Conservation (phyloP, 495 filamentous ascomycete species). For the Tuber microsphaerosporum region DNA sequence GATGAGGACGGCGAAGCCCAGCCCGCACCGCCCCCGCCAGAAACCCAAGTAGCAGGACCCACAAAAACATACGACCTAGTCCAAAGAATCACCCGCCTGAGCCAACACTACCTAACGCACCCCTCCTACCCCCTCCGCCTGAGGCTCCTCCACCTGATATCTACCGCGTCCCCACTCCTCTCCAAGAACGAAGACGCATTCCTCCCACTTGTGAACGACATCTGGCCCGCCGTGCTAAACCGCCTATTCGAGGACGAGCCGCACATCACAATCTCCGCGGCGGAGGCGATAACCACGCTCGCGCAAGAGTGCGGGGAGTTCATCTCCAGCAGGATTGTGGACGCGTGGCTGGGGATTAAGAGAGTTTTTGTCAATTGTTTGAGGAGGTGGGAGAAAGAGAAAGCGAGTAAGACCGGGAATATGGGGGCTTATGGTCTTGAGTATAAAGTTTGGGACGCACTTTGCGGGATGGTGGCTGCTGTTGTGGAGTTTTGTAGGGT, state of each 20-base stretch:
- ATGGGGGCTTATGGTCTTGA: conserved; percentile 52
- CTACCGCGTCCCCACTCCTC: conserved; percentile 60
- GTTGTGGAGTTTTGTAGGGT: conserved; percentile 55
- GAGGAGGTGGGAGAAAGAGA: conserved; percentile 24
- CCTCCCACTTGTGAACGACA: conserved; percentile 75
- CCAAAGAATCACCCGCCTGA: conserved; percentile 59
- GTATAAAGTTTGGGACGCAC: conserved; percentile 54
- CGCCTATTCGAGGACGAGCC: conserved; percentile 68
- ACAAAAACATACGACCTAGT: conserved; percentile 58
- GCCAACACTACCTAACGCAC: conserved; percentile 79
- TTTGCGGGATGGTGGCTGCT: conserved; percentile 50
- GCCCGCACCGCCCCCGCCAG: conserved; percentile 43
- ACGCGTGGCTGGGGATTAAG: conserved; percentile 58
- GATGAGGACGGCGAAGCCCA: conserved; percentile 30
- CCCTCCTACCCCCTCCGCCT: conserved; percentile 69
- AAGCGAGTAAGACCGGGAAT: conserved; percentile 20
- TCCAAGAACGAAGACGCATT: conserved; percentile 70
- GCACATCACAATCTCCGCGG: conserved; percentile 64
- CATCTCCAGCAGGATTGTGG: conserved; percentile 60
- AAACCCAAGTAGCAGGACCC: conserved; percentile 47
- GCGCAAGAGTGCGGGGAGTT: conserved; percentile 70
- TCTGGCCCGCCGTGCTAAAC: conserved; percentile 72
- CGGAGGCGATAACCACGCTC: conserved; percentile 57
- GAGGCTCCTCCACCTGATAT: conserved; percentile 66
- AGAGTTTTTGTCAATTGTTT: conserved; percentile 39